These are phyloP conservation scores for Candida stauntonica DNA, from an alignment of 805 yeast species.

Conservation along the genomic window DNA sequence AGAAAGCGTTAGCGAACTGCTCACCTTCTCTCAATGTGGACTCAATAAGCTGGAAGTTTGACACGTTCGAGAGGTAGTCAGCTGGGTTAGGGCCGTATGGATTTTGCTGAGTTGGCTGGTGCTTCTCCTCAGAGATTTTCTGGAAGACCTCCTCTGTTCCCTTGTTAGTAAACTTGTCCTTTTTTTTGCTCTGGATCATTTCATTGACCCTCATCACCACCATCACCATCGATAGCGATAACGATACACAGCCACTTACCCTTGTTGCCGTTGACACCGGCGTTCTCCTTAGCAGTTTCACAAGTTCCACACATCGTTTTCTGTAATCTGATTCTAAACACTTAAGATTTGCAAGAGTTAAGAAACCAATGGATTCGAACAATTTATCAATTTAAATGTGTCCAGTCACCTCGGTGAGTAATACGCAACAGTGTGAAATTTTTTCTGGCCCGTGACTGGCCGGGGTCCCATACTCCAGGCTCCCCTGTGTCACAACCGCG, in stretches of 20 bases:
- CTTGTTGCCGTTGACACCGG: conserved; percentile 11
- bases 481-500: neutral
- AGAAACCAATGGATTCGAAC: too few relatives aligned
- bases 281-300: conserved; percentile 25
- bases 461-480: neutral
- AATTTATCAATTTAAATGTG: too few relatives aligned
- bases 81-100: conserved; percentile 97
- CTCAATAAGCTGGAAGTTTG: conserved; percentile 86
- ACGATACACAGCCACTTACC: conserved; percentile 5
- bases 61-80: conserved; percentile 86
- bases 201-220: too few relatives aligned
- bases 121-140: conserved; percentile 43
- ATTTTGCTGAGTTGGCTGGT: conserved; percentile 39
- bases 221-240: neutral
- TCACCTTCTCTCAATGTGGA: conserved; percentile 97
- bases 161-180: too few relatives aligned
- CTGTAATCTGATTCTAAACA: too few relatives aligned
- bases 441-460: neutral
- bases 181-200: too few relatives aligned
- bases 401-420: neutral
- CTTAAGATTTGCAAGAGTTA: too few relatives aligned
- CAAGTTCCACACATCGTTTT: conserved; percentile 24
- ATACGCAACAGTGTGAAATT: neutral
- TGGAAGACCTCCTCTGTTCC: conserved; percentile 28
- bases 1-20: conserved; percentile 97